phyloP scores from a whole-genome alignment of 129 eudicot genomes.

The Solidago caesia region DNA sequence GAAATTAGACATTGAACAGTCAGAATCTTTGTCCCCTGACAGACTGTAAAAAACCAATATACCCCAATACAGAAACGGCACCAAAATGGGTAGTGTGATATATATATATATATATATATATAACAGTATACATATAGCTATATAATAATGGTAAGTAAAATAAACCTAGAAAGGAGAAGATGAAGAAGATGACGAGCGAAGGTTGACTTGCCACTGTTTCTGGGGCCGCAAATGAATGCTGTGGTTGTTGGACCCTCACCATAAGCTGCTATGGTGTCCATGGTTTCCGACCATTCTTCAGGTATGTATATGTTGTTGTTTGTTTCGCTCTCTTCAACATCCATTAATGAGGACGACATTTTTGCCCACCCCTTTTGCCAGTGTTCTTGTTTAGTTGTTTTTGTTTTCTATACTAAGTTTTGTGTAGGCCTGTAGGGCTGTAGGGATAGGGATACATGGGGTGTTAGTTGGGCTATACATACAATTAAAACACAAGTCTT shows the following conservation, averaged over 20 bases:
- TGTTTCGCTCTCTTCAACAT: background rate
- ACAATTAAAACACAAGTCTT: no score
- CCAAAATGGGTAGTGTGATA: no score
- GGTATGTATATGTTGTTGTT: slow-evolving; percentile 40
- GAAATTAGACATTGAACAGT: slow-evolving; percentile 17
- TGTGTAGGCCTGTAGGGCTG: no score
- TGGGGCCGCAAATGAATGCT: slow-evolving; percentile 71
- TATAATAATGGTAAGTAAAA: background rate
- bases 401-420: no score
- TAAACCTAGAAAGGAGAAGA: slow-evolving; percentile 60
- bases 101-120: no score
- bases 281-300: slow-evolving; percentile 71
- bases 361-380: background rate
- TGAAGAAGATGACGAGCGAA: slow-evolving; percentile 84
- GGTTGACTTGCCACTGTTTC: slow-evolving; percentile 87
- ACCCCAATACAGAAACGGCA: background rate
- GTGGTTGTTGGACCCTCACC: slow-evolving; percentile 38
- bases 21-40: background rate
- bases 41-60: background rate
- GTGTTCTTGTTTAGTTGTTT: background rate
- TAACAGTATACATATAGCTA: background rate
- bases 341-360: background rate
- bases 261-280: slow-evolving; percentile 47
- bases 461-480: no score
- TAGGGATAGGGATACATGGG: no score